Conservation (phyloP, 129 eudicot genomes). For the Escallonia rubra region DNA sequence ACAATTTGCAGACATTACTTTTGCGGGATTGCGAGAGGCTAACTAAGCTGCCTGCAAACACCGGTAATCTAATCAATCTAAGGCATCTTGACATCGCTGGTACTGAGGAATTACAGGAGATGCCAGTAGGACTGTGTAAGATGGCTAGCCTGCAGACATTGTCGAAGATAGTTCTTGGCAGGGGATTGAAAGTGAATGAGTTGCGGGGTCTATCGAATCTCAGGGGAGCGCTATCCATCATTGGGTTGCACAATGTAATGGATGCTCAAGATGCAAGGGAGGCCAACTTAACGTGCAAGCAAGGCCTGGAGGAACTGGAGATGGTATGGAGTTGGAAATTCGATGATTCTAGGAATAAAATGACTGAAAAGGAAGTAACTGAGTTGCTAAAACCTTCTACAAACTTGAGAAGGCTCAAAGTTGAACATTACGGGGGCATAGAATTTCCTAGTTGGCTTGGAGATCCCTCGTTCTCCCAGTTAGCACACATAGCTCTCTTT, state of each 20-base stretch:
- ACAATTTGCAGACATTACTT: conserved; percentile 28
- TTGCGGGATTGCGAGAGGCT: conserved; percentile 20
- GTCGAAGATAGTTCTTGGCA: conserved; percentile 21
- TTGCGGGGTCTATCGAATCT: conserved; percentile 22
- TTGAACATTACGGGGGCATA: conserved; percentile 23
- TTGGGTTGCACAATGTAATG: conserved; percentile 31
- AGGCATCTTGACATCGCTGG: conserved; percentile 30
- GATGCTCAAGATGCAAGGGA: conserved; percentile 27
- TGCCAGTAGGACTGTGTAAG: conserved; percentile 29
- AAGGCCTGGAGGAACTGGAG: conserved; percentile 18
- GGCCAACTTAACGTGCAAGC: conserved; percentile 26
- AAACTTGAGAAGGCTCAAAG: conserved; percentile 21
- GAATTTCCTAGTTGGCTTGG: conserved; percentile 51
- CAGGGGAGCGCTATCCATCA: conserved; percentile 28
- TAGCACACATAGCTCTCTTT: conserved; percentile 23
- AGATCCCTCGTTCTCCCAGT: conserved; percentile 20
- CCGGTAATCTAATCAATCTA: conserved; percentile 18
- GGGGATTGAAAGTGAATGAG: conserved; percentile 23
- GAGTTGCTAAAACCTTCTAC: conserved; percentile 29
- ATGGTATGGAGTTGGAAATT: conserved; percentile 27
- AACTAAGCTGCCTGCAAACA: conserved; percentile 17
- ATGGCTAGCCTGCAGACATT: conserved; percentile 28
- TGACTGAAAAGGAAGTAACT: conserved; percentile 23
- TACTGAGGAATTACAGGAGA: conserved; percentile 25
- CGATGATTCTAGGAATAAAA: conserved; percentile 13